Conservation (phyloP, 495 filamentous ascomycete species). For the Trypethelium eluteriae region DNA sequence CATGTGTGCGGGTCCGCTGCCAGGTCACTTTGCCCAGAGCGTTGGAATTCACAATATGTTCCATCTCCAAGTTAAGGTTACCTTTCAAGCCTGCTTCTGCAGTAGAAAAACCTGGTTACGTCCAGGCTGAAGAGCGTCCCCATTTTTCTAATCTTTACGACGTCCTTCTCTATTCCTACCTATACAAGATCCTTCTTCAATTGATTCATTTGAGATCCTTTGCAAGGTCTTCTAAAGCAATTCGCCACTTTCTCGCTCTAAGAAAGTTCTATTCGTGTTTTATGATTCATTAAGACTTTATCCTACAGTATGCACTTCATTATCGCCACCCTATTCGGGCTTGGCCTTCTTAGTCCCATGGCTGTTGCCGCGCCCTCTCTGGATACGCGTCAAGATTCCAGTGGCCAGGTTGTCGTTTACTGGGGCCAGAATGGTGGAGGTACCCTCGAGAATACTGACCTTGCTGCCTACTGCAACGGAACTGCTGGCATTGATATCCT, state of each 20-base stretch:
- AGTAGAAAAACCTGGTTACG: neutral
- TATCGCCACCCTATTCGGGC: neutral
- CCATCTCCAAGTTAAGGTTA: constrained; percentile 3
- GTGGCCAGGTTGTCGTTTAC: constrained; percentile 43
- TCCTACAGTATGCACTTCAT: neutral
- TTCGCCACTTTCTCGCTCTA: neutral
- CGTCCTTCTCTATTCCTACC: neutral
- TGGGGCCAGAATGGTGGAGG: constrained; percentile 49
- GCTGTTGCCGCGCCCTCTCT: neutral
- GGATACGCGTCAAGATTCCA: neutral
- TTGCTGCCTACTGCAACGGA: neutral
- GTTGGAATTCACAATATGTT: neutral
- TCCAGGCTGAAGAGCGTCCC: neutral
- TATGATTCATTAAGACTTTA: neutral
- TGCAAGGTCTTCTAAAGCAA: neutral
- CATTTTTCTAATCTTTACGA: too few relatives aligned
- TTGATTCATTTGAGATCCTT: too few relatives aligned
- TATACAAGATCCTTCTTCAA: neutral
- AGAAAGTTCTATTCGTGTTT: neutral
- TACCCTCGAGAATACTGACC: constrained; percentile 48
- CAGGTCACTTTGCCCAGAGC: neutral
- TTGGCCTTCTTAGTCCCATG: neutral
- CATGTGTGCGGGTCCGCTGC: neutral
- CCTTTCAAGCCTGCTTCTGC: neutral
- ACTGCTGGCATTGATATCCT: constrained; percentile 52